These are phyloP conservation scores for Exophiala sideris DNA, from an alignment of 2,329 filamentous ascomycete genomes.

Conservation along the genomic window DNA sequence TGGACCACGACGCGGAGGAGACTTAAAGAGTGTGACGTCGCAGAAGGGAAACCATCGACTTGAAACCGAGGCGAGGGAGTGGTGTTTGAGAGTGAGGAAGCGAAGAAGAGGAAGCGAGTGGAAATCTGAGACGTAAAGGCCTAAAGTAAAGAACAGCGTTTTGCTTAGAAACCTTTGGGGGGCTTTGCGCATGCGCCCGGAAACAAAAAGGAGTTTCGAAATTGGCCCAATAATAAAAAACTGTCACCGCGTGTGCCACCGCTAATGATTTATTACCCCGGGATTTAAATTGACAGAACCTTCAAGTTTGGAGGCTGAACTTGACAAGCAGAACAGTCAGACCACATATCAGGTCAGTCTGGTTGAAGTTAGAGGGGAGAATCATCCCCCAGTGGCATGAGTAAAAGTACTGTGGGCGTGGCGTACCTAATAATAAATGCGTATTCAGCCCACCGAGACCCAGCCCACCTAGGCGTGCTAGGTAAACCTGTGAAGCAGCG, in stretches of 20 bases:
- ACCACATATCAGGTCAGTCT: background rate
- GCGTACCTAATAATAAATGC: too few species aligned
- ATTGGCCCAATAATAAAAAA: background rate
- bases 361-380: too few species aligned
- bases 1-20: background rate
- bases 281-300: background rate
- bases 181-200: too few species aligned
- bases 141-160: background rate
- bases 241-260: too few species aligned
- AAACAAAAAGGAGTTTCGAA: too few species aligned
- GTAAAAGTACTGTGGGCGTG: too few species aligned
- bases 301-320: background rate
- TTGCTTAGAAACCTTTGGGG: constrained; percentile 1
- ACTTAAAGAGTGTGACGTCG: background rate
- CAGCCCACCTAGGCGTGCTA: too few species aligned
- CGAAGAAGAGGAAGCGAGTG: background rate
- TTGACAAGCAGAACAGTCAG: background rate
- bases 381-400: too few species aligned
- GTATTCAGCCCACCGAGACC: too few species aligned
- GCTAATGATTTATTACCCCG: background rate
- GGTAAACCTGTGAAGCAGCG: too few species aligned
- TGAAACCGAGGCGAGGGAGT: background rate
- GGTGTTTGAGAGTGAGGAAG: background rate
- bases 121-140: background rate
- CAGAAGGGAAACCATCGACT: background rate